Conservation (phyloP, 192 early-diverging fungal genomes). For the Lobosporangium transversale region DNA sequence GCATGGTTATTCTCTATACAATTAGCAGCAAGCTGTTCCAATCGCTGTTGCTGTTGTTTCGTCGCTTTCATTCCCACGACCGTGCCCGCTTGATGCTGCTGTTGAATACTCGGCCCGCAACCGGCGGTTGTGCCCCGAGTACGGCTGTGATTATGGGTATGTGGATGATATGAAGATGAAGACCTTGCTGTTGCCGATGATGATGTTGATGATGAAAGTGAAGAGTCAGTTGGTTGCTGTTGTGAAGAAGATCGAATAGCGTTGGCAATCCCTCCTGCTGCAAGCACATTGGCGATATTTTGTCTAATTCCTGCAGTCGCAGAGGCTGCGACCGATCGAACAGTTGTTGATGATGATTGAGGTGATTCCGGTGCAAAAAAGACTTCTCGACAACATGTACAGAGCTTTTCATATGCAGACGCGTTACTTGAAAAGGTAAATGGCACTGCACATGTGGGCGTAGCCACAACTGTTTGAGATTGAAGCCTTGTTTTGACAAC, state of each 20-base stretch:
- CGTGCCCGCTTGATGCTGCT: slow-evolving; percentile 55
- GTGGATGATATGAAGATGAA: slow-evolving; percentile 3
- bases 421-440: slow-evolving; percentile 44
- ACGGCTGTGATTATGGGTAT: slow-evolving; percentile 36
- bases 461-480: slow-evolving; percentile 56
- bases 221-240: not conserved
- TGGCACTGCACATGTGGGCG: slow-evolving; percentile 38
- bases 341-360: not conserved
- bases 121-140: slow-evolving; percentile 9
- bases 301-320: slow-evolving; percentile 33
- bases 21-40: slow-evolving; percentile 46
- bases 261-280: slow-evolving; percentile 8
- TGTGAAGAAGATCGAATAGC: no score
- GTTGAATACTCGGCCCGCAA: slow-evolving; percentile 30
- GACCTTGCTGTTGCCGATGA: not conserved
- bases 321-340: not conserved
- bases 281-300: slow-evolving; percentile 30
- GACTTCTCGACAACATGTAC: slow-evolving; percentile 55
- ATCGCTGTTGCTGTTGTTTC: slow-evolving; percentile 19
- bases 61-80: slow-evolving; percentile 42
- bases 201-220: no score
- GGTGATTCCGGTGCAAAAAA: slow-evolving; percentile 42
- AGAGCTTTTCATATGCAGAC: slow-evolving; percentile 50
- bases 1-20: slow-evolving; percentile 42
- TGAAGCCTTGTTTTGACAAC: slow-evolving; percentile 91